phyloP scores from a whole-genome alignment of 768 basidiomycete genomes.

The Suillus subluteus region DNA sequence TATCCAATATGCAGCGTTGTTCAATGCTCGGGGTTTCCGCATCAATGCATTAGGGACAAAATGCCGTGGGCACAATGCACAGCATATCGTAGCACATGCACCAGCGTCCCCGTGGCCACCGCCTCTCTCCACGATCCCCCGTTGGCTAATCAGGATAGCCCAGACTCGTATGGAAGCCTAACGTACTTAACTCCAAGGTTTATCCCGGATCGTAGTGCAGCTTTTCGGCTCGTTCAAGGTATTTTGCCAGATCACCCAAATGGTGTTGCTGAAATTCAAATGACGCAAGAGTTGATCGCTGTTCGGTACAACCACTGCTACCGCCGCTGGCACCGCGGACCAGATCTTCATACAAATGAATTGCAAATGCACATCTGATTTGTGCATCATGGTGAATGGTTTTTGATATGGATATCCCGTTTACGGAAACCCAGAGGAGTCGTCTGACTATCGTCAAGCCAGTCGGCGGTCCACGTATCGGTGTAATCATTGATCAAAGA shows the following conservation, averaged over 20 bases:
- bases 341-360: not conserved
- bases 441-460: not conserved
- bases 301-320: not conserved
- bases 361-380: not conserved
- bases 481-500: not conserved
- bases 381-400: not conserved
- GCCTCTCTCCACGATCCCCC: too few relatives aligned
- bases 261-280: not conserved
- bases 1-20: not conserved
- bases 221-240: not conserved
- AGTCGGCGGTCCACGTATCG: not conserved
- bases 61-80: not conserved
- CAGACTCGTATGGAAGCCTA: too few relatives aligned
- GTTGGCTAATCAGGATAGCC: too few relatives aligned
- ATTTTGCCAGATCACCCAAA: not conserved
- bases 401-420: not conserved
- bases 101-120: too few relatives aligned
- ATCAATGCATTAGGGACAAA: not conserved
- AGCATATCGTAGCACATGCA: not conserved
- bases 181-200: not conserved
- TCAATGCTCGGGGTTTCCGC: too few relatives aligned
- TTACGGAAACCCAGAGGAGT: not conserved
- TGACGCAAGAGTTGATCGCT: not conserved
- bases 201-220: not conserved
- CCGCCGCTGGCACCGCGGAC: not conserved